Evolutionary conservation across 495 filamentous ascomycete genomes (phyloP), one percentile per base, ranked within the genome.

Genomic region (Xylaria longipes): DNA sequence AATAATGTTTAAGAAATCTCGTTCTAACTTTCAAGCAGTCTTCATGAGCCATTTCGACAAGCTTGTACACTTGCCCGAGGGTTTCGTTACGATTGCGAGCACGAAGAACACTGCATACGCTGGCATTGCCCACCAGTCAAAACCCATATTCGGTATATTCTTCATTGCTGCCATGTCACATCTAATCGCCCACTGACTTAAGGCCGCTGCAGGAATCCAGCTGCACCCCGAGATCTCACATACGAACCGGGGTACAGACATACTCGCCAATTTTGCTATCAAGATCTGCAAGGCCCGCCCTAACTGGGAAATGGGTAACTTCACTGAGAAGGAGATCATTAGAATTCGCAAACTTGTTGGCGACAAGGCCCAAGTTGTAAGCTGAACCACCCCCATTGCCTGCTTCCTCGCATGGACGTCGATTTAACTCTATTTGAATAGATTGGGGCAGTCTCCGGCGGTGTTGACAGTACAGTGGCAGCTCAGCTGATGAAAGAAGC

Each of bases 11-110:
- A 50, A 8, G 25, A 69, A 66, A 27, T 41, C 9, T 61, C 54
- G 15, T 58, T 72, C 48, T 71, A 35, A 71, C 61, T 33, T 12
- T 58, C 33, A 9, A 50, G 5, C 12, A 71, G 67, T 92, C 8
- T 97, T 89, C 86, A 97, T 97, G 94, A 92, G 89, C 70, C 94
- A 97, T 77, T 90, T 89, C 45, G 94, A 97, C 77, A 96, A 97
- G 83, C 87, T 97, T 3, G 85, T 83, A 27, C 81, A 88, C 41
- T 84, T 97, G 25, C 94, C 94, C 20, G 82, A 89, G 7, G 85
- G 84, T 6, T 97, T 95, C 81, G 78, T 87, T 60, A 88, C 86
- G 29, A 89, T 97, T 62, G 94, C 92, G 27, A 90, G 85, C 7
- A 93, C 94, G 12, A 66, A 78, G 45, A 96, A 97, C 81, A 90